Conservation (phyloP, 192 early-diverging fungal genomes). For the Linnemannia hyalina region DNA sequence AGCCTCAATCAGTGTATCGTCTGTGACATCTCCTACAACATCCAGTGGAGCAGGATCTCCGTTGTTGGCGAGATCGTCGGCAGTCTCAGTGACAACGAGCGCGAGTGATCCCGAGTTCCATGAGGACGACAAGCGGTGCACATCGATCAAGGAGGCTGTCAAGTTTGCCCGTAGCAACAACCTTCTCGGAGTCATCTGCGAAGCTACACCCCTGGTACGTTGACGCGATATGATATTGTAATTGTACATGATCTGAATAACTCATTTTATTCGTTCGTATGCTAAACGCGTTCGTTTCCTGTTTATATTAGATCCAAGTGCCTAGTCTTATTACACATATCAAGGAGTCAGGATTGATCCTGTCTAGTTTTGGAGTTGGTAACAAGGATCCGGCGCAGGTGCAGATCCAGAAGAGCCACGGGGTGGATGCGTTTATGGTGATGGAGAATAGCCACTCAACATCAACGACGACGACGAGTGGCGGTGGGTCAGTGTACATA, state of each 20-base stretch:
- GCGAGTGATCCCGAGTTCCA: conserved; percentile 39
- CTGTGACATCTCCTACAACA: conserved; percentile 30
- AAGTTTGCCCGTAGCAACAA: conserved; percentile 94
- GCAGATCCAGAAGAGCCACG: conserved; percentile 80
- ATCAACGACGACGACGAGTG: conserved; percentile 10
- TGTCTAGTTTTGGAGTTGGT: conserved; percentile 89
- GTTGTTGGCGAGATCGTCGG: conserved; percentile 18
- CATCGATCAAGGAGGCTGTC: conserved; percentile 94
- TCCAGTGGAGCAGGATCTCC: conserved; percentile 22
- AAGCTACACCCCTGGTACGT: conserved; percentile 87
- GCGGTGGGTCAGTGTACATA: conserved; percentile 49
- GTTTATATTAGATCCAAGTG: conserved; percentile 80
- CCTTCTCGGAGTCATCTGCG: conserved; percentile 93
- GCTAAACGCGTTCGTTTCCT: background rate
- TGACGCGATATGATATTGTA: background rate
- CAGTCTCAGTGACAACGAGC: background rate
- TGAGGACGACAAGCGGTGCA: conserved; percentile 63
- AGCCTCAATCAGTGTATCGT: conserved; percentile 39
- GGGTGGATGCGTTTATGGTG: conserved; percentile 93
- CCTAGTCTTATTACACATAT: conserved; percentile 92
- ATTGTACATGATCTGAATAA: background rate
- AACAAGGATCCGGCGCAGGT: conserved; percentile 77
- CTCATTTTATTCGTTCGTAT: background rate
- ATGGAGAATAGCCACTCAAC: conserved; percentile 15
- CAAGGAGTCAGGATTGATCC: conserved; percentile 92